These are phyloP conservation scores for Hymenoscyphus infarciens DNA, from an alignment of 2,329 filamentous ascomycete species.

Conservation along the genomic window DNA sequence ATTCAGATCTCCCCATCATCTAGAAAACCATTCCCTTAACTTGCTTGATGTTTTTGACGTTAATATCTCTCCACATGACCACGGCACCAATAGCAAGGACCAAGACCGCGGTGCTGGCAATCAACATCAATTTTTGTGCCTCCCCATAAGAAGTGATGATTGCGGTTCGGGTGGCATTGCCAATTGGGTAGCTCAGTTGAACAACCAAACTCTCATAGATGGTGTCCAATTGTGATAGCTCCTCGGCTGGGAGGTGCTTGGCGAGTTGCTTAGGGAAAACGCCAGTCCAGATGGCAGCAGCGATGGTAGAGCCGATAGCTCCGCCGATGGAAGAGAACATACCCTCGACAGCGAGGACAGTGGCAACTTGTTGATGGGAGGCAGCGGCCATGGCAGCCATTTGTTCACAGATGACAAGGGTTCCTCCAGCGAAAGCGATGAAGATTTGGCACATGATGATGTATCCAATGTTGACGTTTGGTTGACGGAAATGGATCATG, in stretches of 20 bases:
- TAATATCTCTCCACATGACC: conserved; percentile 43
- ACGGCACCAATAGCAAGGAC: conserved; percentile 38
- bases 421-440: conserved; percentile 53
- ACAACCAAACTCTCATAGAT: conserved; percentile 52
- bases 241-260: conserved; percentile 42
- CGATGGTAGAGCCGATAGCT: conserved; percentile 56
- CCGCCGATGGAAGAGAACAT: conserved; percentile 58
- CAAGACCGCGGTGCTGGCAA: conserved; percentile 46
- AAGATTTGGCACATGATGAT: conserved; percentile 59
- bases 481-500: conserved; percentile 56
- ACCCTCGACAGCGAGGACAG: conserved; percentile 57
- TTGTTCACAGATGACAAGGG: conserved; percentile 55
- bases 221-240: conserved; percentile 37
- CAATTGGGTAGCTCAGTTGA: conserved; percentile 48
- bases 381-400: conserved; percentile 56
- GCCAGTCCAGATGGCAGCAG: conserved; percentile 61
- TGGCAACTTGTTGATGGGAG: conserved; percentile 57
- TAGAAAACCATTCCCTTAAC: conserved; percentile 38
- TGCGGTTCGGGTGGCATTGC: conserved; percentile 41
- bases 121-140: conserved; percentile 47
- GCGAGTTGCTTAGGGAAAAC: conserved; percentile 40
- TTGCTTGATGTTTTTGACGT: conserved; percentile 43
- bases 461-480: conserved; percentile 48
- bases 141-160: conserved; percentile 57
- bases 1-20: neutral